These are phyloP conservation scores for Mucor sp. DNA, from an alignment of 371 early-diverging fungal genomes.

Conservation along the genomic window DNA sequence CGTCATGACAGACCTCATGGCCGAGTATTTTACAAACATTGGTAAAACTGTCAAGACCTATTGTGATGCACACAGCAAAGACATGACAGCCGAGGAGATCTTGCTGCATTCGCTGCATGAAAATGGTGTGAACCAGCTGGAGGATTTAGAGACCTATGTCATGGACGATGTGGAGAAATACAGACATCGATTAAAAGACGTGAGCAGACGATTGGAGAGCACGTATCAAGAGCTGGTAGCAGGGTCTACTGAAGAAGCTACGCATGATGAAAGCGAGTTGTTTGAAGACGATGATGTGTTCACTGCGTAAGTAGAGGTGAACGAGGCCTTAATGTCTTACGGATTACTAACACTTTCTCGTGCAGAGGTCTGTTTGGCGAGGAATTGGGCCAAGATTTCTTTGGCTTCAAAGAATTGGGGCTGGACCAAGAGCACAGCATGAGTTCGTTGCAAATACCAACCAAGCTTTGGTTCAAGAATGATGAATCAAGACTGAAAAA, in stretches of 20 bases:
- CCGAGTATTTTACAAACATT: conserved; percentile 76
- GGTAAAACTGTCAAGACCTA: conserved; percentile 82
- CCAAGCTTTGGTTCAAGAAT: conserved; percentile 17
- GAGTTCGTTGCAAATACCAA: conserved; percentile 27
- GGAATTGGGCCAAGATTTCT: conserved; percentile 82
- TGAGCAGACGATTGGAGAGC: conserved; percentile 68
- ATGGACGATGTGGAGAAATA: conserved; percentile 76
- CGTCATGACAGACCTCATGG: conserved; percentile 76
- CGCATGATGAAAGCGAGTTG: conserved; percentile 38
- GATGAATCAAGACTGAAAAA: neutral
- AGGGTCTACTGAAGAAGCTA: conserved; percentile 22
- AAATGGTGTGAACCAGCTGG: conserved; percentile 68
- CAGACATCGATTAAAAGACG: conserved; percentile 68
- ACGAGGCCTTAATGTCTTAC: too few relatives aligned
- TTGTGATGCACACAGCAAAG: conserved; percentile 67
- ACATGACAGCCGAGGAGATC: conserved; percentile 85
- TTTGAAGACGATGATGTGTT: conserved; percentile 60
- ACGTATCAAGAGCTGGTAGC: conserved; percentile 56
- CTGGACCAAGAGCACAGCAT: conserved; percentile 62
- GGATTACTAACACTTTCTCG: too few relatives aligned
- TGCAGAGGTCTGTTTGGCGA: conserved; percentile 79
- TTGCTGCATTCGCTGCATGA: conserved; percentile 79
- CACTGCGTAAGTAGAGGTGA: conserved; percentile 41
- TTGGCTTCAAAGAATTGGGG: conserved; percentile 87
- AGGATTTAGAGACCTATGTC: conserved; percentile 72